phyloP scores from a whole-genome alignment of 164 flowering plant genomes.

The Sedum album region DNA sequence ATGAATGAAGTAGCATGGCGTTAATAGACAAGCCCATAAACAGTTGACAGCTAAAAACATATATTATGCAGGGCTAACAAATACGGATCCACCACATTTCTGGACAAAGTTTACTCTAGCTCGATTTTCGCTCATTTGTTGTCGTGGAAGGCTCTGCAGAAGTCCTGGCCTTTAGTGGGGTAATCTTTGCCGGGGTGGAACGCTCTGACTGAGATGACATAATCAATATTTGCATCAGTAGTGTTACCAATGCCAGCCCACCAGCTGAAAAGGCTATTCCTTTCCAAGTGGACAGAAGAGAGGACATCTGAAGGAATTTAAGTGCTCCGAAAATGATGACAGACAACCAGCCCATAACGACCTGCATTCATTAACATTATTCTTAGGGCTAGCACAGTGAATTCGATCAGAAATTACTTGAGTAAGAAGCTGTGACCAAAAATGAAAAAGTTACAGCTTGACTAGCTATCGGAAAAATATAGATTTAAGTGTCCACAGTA shows the following conservation, averaged over 20 bases:
- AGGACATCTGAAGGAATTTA: conserved; percentile 18
- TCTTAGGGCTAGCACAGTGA: not conserved
- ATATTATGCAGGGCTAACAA: not conserved
- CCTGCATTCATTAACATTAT: not conserved
- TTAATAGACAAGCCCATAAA: not conserved
- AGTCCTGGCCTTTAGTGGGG: conserved; percentile 14
- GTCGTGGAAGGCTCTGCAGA: conserved; percentile 2
- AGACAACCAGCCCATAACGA: conserved; percentile 13
- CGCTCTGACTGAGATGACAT: conserved; percentile 57
- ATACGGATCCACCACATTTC: not conserved
- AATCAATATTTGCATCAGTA: conserved; percentile 59
- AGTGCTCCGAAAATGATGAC: not conserved
- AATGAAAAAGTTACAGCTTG: not conserved
- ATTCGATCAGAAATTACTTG: not conserved
- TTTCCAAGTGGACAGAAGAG: conserved; percentile 54
- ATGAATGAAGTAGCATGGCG: not conserved
- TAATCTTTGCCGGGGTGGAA: conserved; percentile 30
- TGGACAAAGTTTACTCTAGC: not conserved
- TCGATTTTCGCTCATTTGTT: not conserved
- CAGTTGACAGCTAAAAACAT: not conserved
- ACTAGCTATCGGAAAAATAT: not conserved
- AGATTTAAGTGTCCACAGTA: not conserved
- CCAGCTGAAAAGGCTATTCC: conserved; percentile 37
- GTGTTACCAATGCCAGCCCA: conserved; percentile 36
- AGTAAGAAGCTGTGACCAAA: not conserved